Evolutionary conservation across 2,329 filamentous ascomycete genomes (phyloP), one percentile per base, ranked within the genome.

Genomic region (Fusarium sp.): DNA sequence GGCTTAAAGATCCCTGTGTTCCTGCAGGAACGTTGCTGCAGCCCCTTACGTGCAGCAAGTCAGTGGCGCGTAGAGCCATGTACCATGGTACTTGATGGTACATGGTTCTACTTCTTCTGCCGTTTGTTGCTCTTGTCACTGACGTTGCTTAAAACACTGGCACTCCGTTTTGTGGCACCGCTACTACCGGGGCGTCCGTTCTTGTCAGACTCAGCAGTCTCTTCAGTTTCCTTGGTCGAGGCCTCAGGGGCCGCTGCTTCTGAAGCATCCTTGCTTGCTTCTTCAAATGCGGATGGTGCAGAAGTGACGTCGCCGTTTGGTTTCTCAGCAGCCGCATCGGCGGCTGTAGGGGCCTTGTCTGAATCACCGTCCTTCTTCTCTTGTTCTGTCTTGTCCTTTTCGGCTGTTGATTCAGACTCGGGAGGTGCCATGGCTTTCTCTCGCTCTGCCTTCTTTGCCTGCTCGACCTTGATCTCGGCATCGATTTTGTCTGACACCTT

Each of bases 401-500:
- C 75, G 4, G 67, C 70, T 28, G 65, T 58, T 8, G 55, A 45
- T 13, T 67, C 64, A 13, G 43, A 13, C 31, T 70, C 68, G 6
- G 56, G 31, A 2, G 64, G 69, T 7, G 57, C 71, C 62, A 60
- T 65, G 42, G 65, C 70, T 79, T 82, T 86, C 70, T 84, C 84
- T 34, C 81, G 82, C 76, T 88, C 85, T 0, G 79, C 82, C 78
- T 85, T 88, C 76, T 89, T 87, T 1, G 84, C 84, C 73, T 85
- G 82, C 73, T 89, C 84, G 4, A 89, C 73, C 73, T 85, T 87
- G 71, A 93, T 86, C 79, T 95, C 92, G 14, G 84, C 87, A 67
- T 93, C 90, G 33, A 94, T 83, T 81, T 94, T 94, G 77, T 96
- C 93, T 17, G 87, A 85, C 28, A 92, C 80, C 81, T 94, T 95